phyloP scores from a whole-genome alignment of 805 yeast species.

The Starmera dryadoides region DNA sequence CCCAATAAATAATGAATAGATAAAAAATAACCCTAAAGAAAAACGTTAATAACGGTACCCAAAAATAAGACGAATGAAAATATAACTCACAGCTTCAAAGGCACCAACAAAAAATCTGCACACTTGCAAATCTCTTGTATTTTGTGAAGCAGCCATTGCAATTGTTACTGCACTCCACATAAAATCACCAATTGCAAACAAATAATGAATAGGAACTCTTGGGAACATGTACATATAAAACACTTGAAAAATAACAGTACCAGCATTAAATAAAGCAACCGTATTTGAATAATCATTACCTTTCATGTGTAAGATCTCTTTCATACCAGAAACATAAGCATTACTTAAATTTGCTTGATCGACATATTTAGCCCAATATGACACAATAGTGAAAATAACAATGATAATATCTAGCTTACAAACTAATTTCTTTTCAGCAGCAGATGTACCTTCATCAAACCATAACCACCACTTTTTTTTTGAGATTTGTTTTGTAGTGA shows the following conservation, averaged over 20 bases:
- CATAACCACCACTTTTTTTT: conserved; percentile 45
- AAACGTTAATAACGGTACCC: conserved; percentile 58
- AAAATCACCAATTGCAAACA: background rate
- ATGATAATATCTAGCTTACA: conserved; percentile 44
- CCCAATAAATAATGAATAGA: conserved; percentile 55
- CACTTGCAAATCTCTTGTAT: conserved; percentile 25
- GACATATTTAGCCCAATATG: conserved; percentile 53
- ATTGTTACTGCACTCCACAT: background rate
- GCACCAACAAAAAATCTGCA: conserved; percentile 58
- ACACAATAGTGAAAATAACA: conserved; percentile 46
- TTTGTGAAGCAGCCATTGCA: background rate
- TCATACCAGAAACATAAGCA: conserved; percentile 41
- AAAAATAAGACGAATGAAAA: conserved; percentile 48
- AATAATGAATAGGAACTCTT: conserved; percentile 3
- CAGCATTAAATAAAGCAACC: conserved; percentile 38
- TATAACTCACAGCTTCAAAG: conserved; percentile 58
- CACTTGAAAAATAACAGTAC: conserved; percentile 44
- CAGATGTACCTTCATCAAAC: conserved; percentile 43
- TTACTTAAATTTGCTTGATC: conserved; percentile 33
- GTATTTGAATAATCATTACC: conserved; percentile 31
- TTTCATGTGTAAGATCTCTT: conserved; percentile 31
- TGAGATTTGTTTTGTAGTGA: conserved; percentile 23
- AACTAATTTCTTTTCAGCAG: conserved; percentile 34
- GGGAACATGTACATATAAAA: conserved; percentile 37
- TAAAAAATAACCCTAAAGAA: no score